These are phyloP conservation scores for Malassezia vespertilionis DNA, from an alignment of 1,284 basidiomycete genomes.

Conservation along the genomic window DNA sequence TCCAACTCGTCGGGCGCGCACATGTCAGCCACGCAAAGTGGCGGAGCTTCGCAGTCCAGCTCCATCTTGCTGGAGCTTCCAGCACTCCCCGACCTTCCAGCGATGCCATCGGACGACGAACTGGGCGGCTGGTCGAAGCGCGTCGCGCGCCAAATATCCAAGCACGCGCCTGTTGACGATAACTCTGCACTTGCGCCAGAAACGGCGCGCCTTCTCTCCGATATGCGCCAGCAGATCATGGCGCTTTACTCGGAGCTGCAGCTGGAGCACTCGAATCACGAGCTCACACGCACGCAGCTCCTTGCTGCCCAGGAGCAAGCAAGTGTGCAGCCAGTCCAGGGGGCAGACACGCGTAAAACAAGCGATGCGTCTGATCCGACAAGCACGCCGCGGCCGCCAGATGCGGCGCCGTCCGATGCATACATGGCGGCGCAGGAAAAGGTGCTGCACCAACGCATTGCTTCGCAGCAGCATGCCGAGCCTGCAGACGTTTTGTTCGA, in stretches of 20 bases:
- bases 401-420: no score
- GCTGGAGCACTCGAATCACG: constrained; percentile 40
- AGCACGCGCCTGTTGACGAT: constrained; percentile 8
- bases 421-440: no score
- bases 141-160: constrained; percentile 17
- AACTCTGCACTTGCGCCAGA: constrained; percentile 18
- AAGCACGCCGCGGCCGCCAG: no score
- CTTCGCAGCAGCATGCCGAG: no score
- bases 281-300: constrained; percentile 21
- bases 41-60: neutral
- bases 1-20: neutral
- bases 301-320: no score
- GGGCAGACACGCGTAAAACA: no score
- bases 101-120: constrained; percentile 15
- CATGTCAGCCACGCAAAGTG: neutral
- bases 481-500: no score
- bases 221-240: constrained; percentile 47
- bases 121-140: constrained; percentile 21
- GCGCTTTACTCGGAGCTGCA: constrained; percentile 40
- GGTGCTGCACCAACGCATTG: no score
- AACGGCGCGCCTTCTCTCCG: constrained; percentile 37
- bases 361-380: no score
- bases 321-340: no score
- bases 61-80: neutral
- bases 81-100: constrained; percentile 9